phyloP scores from a whole-genome alignment of 2,329 filamentous ascomycete species.

The Sporothrix phasma region DNA sequence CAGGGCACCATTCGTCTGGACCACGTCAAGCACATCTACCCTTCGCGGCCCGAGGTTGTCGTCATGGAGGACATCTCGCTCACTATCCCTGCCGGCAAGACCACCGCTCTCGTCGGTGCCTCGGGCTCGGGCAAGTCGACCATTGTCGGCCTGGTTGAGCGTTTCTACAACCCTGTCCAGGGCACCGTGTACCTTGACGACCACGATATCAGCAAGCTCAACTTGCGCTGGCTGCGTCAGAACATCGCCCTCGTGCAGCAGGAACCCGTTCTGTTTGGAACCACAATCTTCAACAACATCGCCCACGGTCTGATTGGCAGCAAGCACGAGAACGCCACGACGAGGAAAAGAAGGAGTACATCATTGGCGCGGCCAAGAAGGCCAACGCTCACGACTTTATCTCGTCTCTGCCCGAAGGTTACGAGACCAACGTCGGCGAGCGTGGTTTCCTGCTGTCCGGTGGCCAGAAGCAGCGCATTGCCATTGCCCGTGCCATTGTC shows the following conservation, averaged over 20 bases:
- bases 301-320: constrained; percentile 84
- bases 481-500: constrained; percentile 83
- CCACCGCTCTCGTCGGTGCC: constrained; percentile 84
- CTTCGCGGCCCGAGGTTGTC: constrained; percentile 78
- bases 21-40: constrained; percentile 86
- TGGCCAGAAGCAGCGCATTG: constrained; percentile 94
- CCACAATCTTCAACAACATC: constrained; percentile 84
- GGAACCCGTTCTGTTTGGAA: constrained; percentile 83
- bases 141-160: constrained; percentile 83
- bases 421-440: constrained; percentile 92
- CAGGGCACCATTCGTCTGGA: constrained; percentile 71
- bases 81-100: constrained; percentile 76
- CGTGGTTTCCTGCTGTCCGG: constrained; percentile 86
- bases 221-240: constrained; percentile 82
- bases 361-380: constrained; percentile 75
- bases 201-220: constrained; percentile 68
- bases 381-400: constrained; percentile 95
- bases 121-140: constrained; percentile 94
- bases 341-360: constrained; percentile 58
- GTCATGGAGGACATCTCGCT: constrained; percentile 81
- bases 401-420: constrained; percentile 68
- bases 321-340: constrained; percentile 55
- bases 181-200: constrained; percentile 75
- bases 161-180: constrained; percentile 84
- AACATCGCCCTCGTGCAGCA: constrained; percentile 90